Base-by-base conservation (phyloP, 768 basidiomycete genomes). In the Filobasidium wieringae region DNA sequence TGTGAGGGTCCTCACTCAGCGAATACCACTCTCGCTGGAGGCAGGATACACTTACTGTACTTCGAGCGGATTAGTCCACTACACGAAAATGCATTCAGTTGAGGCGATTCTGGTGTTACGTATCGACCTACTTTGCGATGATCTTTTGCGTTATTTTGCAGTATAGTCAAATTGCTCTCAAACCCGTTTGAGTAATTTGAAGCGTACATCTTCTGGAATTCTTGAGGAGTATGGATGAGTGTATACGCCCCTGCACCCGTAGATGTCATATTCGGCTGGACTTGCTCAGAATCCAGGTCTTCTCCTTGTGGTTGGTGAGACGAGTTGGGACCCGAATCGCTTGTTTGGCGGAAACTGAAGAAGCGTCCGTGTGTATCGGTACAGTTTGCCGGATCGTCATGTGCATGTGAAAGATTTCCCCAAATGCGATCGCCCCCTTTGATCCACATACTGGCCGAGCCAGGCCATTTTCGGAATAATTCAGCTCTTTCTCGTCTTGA, bases 381-480 rank as follows among this genome's bases (percentile, higher is more conserved):
- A 9, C 68, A 67, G 55, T 78, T 75, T 19, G 63, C 69, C 8
- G 77, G 75, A 67, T 93, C 91, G 65, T 96, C 93, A 1, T 31
- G 27, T 41, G n/a, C 47, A 26, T 7, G 24, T 0, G 1, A n/a
- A 22, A 34, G 22, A 9, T 12, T 33, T 22, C 32, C 27, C 8
- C n/a, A 17, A 39, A 53, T 29, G 22, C 43, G 30, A 45, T 24
- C 36, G 53, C 68, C n/a, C 68, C 82, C 87, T 80, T 92, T 93
- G 60, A 92, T 80, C 90, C 90, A 92, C 82, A 91, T 81, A 63
- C 87, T 87, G 24, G 86, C 89, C 63, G 88, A 86, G 31, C 92
- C 92, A 7, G 88, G 88, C 93, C 93, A 99, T 68, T 85, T 87
- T 29, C 89, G 80, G 78, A 99, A 96, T 11, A 99, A 78, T 51